Base-by-base conservation (phyloP, 1,284 basidiomycete species). In the Trichosporon ovoides region DNA sequence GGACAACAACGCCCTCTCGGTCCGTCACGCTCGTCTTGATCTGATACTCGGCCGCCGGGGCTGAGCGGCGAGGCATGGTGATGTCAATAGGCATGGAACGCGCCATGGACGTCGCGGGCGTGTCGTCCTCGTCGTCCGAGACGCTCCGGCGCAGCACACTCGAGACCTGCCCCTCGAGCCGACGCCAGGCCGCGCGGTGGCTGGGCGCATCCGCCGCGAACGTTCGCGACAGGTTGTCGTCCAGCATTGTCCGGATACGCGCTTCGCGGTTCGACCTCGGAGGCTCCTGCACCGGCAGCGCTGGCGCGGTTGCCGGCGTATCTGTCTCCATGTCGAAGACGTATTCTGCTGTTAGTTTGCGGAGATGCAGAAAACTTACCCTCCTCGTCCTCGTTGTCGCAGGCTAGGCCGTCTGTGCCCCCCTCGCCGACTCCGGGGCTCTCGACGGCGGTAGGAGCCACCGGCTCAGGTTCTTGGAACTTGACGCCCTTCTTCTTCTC, bases 271-370 rank as follows among this genome's bases (percentile, higher is more conserved):
- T 19, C 9, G 19, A 18, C n/a, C n/a, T 22, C 18, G 53, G 53
- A 1, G 22, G 43, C 43, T 48, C 43, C 24, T 48, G 49, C 31
- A 19, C 38, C 6, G 59, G 52, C 49, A 49, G 34, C 22, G 38
- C 31, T 28, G 40, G 7, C 18, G 53, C 10, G 28, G 36, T 22
- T 7, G 36, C 70, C 69, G 43, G 43, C 14, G 43, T 31, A 24
- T 76, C 74, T 16, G 71, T 59, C 38, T 78, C 76, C 60, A 78
- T 73, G 50, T 78, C 76, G 52, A 78, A 78, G 16, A 78, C 74
- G 53, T 72, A 68, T 35, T 74, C 75, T 75, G 52, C 7, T 12
- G 57, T 58, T 35, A 61, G 57, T 51, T 16, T 9, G 9, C 2
- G 4, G 22, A 55, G 11, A 11, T 19, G 12, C 9, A 14, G n/a